Evolutionary conservation across 2,329 filamentous ascomycete genomes (phyloP), one percentile per base, ranked within the genome.

Genomic region (Diatrype stigma): DNA sequence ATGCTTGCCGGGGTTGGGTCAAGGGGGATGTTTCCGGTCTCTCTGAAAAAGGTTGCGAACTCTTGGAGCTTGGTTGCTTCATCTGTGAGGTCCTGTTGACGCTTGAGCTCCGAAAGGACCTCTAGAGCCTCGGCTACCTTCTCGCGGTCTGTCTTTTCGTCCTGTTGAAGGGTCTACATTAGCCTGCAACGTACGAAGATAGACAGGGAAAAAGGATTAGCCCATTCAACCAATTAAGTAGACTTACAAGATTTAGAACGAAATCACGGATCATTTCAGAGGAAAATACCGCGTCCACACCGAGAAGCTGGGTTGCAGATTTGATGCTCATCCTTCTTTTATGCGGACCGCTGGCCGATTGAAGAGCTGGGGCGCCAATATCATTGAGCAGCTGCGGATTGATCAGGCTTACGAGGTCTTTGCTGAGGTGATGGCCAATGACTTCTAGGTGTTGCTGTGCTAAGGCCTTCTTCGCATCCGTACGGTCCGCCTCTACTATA

Each of bases 191-290:
- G 11, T 42, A 19, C 35, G 7, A 28, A 14, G 7, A n/a, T n/a
- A n/a, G n/a, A n/a, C n/a, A n/a, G n/a, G n/a, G n/a, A 19, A 10
- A 10, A 30, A 38, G 8, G 34, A 6, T 14, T 17, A 35, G 3
- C 14, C 34, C 6, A 4, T 12, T 14, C 4, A 14, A 37, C 4
- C 12, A 12, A 21, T 8, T 2, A 19, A 16, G 19, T 22, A 22
- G 34, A 55, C 60, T 51, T 57, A 66, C 64, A 26, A 60, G 45
- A 49, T 58, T 53, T 21, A 35, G 32, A 35, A 60, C 62, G 38
- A 63, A 60, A 14, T 58, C 60, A n/a, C 55, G 51, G 4, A 67
- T 64, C 6, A 67, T 45, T 4, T 67, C 62, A 2, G 61, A 54
- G 2, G 61, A 51, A 32, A 50, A 68, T 11, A 54, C 44, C 0